Conservation (phyloP, 2,329 filamentous ascomycete genomes). For the Mollisiaceae sp. region DNA sequence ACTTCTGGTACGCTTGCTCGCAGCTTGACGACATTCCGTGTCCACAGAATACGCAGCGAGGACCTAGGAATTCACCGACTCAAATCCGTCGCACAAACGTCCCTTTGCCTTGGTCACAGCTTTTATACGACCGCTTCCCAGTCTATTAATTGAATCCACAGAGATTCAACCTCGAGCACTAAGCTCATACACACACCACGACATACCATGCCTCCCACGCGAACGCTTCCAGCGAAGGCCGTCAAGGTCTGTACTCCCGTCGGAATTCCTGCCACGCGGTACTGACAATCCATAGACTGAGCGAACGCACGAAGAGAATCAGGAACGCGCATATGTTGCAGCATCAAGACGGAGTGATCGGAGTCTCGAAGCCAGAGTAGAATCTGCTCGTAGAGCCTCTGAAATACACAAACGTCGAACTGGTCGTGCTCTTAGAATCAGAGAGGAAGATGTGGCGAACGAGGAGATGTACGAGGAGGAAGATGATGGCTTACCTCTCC, state of each 20-base stretch:
- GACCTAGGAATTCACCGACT: too few species aligned
- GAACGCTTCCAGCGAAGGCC: conserved; percentile 8
- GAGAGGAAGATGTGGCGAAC: conserved; percentile 83
- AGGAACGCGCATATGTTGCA: conserved; percentile 89
- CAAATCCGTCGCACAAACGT: too few species aligned
- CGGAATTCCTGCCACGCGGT: neutral
- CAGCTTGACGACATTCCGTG: too few species aligned
- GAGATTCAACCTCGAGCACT: too few species aligned
- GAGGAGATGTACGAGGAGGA: conserved; percentile 98
- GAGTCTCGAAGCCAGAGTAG: conserved; percentile 83
- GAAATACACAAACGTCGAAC: conserved; percentile 89
- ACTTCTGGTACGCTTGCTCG: too few species aligned
- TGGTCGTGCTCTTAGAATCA: conserved; percentile 80
- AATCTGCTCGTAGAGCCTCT: conserved; percentile 88
- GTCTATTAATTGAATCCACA: too few species aligned
- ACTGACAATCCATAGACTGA: conserved; percentile 59
- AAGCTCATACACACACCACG: neutral
- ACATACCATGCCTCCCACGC: neutral
- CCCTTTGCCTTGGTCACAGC: too few species aligned
- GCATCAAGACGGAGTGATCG: conserved; percentile 87
- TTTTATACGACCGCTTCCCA: too few species aligned
- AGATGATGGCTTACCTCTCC: conserved; percentile 77
- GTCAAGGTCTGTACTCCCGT: conserved; percentile 11
- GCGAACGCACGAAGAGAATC: conserved; percentile 79
- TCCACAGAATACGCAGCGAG: too few species aligned